Evolutionary conservation across 1,284 basidiomycete genomes (phyloP).

Genomic region (Leucoagaricus sp.): DNA sequence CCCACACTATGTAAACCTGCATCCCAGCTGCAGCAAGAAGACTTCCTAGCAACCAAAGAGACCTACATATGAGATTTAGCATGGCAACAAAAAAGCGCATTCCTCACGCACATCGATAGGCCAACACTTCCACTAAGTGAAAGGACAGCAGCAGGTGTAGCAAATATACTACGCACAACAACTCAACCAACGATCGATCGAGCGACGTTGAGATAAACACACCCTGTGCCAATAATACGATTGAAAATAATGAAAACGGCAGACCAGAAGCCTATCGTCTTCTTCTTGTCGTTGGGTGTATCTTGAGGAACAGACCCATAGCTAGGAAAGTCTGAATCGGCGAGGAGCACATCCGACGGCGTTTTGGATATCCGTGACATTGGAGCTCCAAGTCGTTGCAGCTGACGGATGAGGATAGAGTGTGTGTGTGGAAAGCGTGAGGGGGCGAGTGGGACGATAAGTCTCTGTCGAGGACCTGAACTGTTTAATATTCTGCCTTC

Average conservation of each 20-base stretch:
- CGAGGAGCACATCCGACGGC: no score
- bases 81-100: background rate
- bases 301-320: no score
- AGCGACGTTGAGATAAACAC: conserved; percentile 10
- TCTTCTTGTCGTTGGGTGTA: no score
- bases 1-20: conserved; percentile 19
- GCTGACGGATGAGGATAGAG: no score
- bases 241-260: conserved; percentile 44
- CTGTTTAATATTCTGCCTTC: no score
- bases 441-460: no score
- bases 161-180: conserved; percentile 16
- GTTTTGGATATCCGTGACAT: no score
- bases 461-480: no score
- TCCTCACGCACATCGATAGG: conserved; percentile 5
- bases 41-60: conserved; percentile 21
- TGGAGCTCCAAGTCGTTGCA: no score
- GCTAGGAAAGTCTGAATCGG: no score
- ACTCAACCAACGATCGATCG: background rate
- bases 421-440: no score
- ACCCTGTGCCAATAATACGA: conserved; percentile 43
- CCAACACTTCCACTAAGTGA: conserved; percentile 17
- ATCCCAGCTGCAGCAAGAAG: conserved; percentile 20
- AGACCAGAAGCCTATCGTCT: conserved; percentile 33
- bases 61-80: background rate
- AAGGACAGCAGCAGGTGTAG: conserved; percentile 14